phyloP scores from a whole-genome alignment of 768 basidiomycete genomes.

The Lactarius deliciosus region DNA sequence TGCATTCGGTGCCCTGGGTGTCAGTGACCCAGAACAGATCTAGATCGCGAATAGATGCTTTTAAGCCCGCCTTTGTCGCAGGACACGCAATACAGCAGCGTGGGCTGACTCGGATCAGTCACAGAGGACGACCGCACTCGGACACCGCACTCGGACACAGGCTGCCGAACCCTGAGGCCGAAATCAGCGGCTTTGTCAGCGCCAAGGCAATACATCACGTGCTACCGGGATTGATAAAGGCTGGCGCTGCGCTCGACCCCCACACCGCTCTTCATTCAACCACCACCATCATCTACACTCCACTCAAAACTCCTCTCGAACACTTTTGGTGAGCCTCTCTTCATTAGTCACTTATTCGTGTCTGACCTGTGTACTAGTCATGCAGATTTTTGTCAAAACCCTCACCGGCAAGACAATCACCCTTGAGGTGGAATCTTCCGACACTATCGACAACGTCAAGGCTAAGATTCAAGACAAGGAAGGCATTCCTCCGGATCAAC shows the following conservation, averaged over 20 bases:
- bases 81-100: too few species aligned
- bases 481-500: slow-evolving; percentile 39
- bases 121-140: too few species aligned
- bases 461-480: slow-evolving; percentile 41
- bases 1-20: too few species aligned
- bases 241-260: not conserved
- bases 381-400: slow-evolving; percentile 41
- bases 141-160: too few species aligned
- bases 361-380: slow-evolving; percentile 15
- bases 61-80: too few species aligned
- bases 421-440: slow-evolving; percentile 40
- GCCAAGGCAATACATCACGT: slow-evolving; percentile 8
- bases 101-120: too few species aligned
- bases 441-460: slow-evolving; percentile 40
- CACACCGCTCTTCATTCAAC: slow-evolving; percentile 3
- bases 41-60: too few species aligned
- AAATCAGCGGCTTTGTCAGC: not conserved
- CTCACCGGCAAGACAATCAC: slow-evolving; percentile 40
- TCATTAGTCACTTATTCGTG: not conserved
- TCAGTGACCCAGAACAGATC: too few species aligned
- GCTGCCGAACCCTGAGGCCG: too few species aligned
- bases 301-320: not conserved
- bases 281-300: slow-evolving; percentile 19
- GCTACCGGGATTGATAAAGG: slow-evolving; percentile 17
- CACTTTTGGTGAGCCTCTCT: not conserved